Conservation (phyloP, 1,139 yeast species). For the Pichia kudriavzevii region DNA sequence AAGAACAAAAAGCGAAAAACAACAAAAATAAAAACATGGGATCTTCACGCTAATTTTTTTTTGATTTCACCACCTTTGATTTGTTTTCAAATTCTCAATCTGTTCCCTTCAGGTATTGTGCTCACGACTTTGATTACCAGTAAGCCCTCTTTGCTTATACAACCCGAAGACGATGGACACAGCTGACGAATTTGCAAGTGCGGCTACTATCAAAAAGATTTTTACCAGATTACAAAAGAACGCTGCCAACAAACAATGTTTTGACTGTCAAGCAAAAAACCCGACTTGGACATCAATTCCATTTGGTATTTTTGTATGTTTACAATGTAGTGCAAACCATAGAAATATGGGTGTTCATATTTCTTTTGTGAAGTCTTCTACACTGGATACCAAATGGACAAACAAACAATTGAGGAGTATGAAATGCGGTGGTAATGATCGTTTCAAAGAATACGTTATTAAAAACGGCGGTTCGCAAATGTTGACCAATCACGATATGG, state of each 20-base stretch:
- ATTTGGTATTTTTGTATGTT: constrained; percentile 86
- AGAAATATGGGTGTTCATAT: constrained; percentile 95
- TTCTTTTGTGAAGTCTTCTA: constrained; percentile 88
- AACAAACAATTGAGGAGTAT: constrained; percentile 80
- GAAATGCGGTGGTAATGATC: constrained; percentile 87
- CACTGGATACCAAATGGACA: constrained; percentile 85
- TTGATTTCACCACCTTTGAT: too few relatives aligned
- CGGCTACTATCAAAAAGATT: constrained; percentile 54
- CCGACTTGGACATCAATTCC: constrained; percentile 99
- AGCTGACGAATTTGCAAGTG: constrained; percentile 42
- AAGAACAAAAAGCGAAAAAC: too few relatives aligned
- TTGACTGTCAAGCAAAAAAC: constrained; percentile 88
- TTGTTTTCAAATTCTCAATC: too few relatives aligned
- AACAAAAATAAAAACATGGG: too few relatives aligned
- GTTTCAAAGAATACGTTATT: constrained; percentile 72
- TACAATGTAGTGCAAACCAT: constrained; percentile 95
- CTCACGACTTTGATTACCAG: too few relatives aligned
- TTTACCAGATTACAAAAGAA: constrained; percentile 53
- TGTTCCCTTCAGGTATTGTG: too few relatives aligned
- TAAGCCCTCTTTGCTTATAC: not conserved
- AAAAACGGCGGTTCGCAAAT: constrained; percentile 79
- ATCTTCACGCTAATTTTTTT: too few relatives aligned
- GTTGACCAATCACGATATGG: constrained; percentile 56
- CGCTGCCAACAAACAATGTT: constrained; percentile 77
- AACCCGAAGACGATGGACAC: constrained; percentile 12